These are phyloP conservation scores for Solanum boliviense DNA, from an alignment of 257 asterid species.

Conservation along the genomic window DNA sequence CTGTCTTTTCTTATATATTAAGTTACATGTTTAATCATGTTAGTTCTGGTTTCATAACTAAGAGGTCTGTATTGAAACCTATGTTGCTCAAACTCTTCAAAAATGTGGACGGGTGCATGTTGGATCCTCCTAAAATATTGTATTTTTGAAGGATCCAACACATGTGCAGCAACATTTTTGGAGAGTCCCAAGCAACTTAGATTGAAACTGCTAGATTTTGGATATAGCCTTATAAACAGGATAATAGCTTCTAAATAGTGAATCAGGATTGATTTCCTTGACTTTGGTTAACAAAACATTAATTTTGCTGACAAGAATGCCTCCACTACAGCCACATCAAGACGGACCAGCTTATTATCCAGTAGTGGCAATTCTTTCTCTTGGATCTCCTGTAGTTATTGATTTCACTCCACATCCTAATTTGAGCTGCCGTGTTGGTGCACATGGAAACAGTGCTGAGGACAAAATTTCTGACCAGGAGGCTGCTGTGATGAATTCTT, in stretches of 20 bases:
- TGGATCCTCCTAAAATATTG: rapidly evolving
- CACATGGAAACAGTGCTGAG: slow-evolving; percentile 14
- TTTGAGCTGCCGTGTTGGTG: slow-evolving; percentile 12
- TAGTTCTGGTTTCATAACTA: neutral
- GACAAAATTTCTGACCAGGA: slow-evolving; percentile 6
- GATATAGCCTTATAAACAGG: neutral
- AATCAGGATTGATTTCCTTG: neutral
- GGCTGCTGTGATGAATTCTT: slow-evolving; percentile 10
- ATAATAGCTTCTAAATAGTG: neutral
- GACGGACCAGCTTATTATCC: slow-evolving; percentile 94
- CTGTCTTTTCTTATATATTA: neutral
- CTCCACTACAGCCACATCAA: slow-evolving; percentile 64
- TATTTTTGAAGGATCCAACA: neutral
- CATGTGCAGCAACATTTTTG: too few species aligned
- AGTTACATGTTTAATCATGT: neutral
- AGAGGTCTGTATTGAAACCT: neutral
- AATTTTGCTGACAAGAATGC: neutral
- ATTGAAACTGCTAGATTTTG: neutral
- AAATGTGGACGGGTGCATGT: rapidly evolving
- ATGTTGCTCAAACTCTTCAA: neutral
- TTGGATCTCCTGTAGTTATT: slow-evolving; percentile 81
- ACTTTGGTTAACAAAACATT: neutral
- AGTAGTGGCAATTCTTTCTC: slow-evolving; percentile 87
- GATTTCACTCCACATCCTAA: slow-evolving; percentile 72
- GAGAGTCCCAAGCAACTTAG: too few species aligned